Conservation (phyloP, 139 green algal species). For the Chlorella sorokiniana region DNA sequence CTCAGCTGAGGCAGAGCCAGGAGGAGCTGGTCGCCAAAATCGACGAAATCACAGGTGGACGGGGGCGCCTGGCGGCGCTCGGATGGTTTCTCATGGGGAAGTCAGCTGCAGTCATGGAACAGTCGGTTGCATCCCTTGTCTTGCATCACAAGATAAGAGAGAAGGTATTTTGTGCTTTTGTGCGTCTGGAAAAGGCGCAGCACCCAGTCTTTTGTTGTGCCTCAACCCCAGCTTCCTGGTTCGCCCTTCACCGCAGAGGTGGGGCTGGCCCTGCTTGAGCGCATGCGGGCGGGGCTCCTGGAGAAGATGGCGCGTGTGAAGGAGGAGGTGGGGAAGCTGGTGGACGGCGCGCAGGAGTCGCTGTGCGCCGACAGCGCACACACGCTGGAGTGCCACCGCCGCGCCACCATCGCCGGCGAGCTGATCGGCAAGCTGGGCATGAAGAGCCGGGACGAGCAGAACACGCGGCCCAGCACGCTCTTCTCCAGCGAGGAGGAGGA, state of each 20-base stretch:
- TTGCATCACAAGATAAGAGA: too few relatives aligned
- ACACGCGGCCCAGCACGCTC: slow-evolving; percentile 1
- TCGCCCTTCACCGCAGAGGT: neutral
- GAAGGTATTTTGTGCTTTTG: too few relatives aligned
- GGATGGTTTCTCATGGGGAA: too few relatives aligned
- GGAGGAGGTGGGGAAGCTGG: neutral
- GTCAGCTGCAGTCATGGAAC: too few relatives aligned
- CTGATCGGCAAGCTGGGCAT: slow-evolving; percentile 16
- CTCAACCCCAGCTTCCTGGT: neutral
- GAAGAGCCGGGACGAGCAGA: slow-evolving; percentile 3
- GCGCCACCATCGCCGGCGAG: neutral
- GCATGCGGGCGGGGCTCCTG: slow-evolving; percentile 1
- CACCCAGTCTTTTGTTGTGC: neutral
- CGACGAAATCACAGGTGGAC: neutral
- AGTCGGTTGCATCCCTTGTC: too few relatives aligned
- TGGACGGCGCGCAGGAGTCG: neutral
- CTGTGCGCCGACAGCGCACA: neutral
- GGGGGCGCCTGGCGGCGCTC: too few relatives aligned
- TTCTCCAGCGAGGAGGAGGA: neutral
- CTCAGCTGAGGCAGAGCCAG: neutral
- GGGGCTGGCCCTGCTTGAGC: neutral
- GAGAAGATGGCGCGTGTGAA: slow-evolving; percentile 4
- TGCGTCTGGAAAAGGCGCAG: neutral
- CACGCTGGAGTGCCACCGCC: slow-evolving; percentile 1
- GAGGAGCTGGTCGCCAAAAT: slow-evolving; percentile 8